These are phyloP conservation scores for Parmelia sp. DNA, from an alignment of 495 filamentous ascomycete genomes.

Conservation along the genomic window DNA sequence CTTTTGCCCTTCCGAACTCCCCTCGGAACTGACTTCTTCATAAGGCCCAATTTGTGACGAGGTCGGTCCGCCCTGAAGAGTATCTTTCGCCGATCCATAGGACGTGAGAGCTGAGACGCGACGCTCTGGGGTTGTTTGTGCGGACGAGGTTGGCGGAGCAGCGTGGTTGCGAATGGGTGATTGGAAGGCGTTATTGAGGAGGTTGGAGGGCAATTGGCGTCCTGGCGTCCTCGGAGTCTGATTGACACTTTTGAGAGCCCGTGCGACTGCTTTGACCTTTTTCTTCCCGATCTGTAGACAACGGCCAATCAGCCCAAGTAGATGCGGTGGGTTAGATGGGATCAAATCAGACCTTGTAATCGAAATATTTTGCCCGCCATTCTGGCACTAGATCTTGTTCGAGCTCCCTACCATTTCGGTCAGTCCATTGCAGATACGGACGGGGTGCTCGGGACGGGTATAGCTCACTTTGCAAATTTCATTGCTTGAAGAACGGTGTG, in stretches of 20 bases:
- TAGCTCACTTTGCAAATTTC: constrained; percentile 58
- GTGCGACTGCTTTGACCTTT: constrained; percentile 72
- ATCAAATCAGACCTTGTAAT: constrained; percentile 65
- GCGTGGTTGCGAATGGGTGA: constrained; percentile 20
- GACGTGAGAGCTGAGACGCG: constrained; percentile 9
- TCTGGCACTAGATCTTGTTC: constrained; percentile 85
- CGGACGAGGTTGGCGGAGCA: constrained; percentile 10
- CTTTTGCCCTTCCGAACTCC: constrained; percentile 29
- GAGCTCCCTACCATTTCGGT: constrained; percentile 54
- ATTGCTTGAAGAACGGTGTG: constrained; percentile 31
- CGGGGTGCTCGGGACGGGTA: background rate
- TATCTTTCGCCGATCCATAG: constrained; percentile 15
- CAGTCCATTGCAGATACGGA: constrained; percentile 22
- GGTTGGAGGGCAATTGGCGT: constrained; percentile 26
- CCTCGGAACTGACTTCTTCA: constrained; percentile 9
- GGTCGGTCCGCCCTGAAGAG: constrained; percentile 3
- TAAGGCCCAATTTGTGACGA: constrained; percentile 24
- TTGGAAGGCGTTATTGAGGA: constrained; percentile 23
- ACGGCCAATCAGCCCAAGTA: background rate
- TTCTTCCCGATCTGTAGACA: constrained; percentile 67
- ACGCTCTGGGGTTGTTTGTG: constrained; percentile 14
- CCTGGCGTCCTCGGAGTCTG: constrained; percentile 52
- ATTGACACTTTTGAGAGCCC: constrained; percentile 55
- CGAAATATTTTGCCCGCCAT: constrained; percentile 86
- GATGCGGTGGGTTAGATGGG: background rate